phyloP scores from a whole-genome alignment of 2,329 filamentous ascomycete genomes.

The Calcarisporium arbuscula region DNA sequence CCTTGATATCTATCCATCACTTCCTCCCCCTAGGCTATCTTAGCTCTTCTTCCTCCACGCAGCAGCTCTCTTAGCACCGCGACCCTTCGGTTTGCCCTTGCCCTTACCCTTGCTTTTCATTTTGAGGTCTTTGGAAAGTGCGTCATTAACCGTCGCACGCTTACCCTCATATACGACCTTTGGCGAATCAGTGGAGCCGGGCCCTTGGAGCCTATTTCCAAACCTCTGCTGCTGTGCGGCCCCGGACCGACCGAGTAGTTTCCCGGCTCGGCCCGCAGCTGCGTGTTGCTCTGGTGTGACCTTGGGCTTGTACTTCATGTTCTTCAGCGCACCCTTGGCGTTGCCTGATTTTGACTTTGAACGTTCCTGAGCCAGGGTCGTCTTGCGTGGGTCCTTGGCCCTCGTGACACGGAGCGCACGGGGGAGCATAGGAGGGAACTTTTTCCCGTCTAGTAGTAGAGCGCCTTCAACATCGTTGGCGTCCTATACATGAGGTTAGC shows the following conservation, averaged over 20 bases:
- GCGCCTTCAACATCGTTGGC: constrained; percentile 86
- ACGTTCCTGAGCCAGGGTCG: constrained; percentile 38
- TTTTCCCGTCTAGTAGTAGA: constrained; percentile 80
- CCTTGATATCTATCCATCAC: constrained; percentile 5
- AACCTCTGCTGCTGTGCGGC: constrained; percentile 39
- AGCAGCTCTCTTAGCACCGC: constrained; percentile 32
- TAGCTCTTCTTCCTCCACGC: constrained; percentile 39
- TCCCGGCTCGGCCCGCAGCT: constrained; percentile 64
- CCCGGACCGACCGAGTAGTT: constrained; percentile 65
- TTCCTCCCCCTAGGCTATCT: constrained; percentile 14
- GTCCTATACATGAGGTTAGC: too few relatives aligned
- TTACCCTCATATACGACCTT: constrained; percentile 80
- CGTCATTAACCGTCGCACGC: constrained; percentile 61
- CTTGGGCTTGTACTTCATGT: constrained; percentile 61
- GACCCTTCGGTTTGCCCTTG: constrained; percentile 31
- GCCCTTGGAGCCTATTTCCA: constrained; percentile 18
- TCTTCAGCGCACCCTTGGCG: constrained; percentile 31
- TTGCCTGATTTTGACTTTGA: constrained; percentile 24
- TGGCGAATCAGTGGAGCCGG: constrained; percentile 44
- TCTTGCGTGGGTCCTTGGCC: constrained; percentile 68
- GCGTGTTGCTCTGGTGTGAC: constrained; percentile 63
- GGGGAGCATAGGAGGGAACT: constrained; percentile 90
- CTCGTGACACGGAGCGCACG: constrained; percentile 78
- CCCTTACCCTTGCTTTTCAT: constrained; percentile 50
- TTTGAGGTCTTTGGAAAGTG: constrained; percentile 55